Conservation (phyloP, 352 stramenopile species). For the Phytopythium oedochilum region DNA sequence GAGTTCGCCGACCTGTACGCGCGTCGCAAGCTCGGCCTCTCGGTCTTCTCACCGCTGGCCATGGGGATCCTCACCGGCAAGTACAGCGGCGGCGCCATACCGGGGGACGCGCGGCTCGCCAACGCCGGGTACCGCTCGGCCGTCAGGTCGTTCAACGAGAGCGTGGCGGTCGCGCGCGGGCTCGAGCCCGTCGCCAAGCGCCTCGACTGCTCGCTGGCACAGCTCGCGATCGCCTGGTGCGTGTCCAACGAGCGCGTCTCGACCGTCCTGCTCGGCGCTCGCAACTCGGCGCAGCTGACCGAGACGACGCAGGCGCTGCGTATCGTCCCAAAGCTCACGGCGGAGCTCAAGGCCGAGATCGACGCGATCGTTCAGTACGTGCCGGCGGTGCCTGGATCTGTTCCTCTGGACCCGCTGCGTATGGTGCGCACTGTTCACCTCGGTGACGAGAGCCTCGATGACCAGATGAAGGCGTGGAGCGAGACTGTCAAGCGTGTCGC, state of each 20-base stretch:
- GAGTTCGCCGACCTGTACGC: slow-evolving; percentile 41
- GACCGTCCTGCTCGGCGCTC: slow-evolving; percentile 49
- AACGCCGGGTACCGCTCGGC: slow-evolving; percentile 20
- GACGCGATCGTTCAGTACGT: slow-evolving; percentile 26
- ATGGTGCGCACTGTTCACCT: not conserved
- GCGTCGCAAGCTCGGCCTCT: slow-evolving; percentile 21
- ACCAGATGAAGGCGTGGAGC: not conserved
- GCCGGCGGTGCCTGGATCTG: not conserved
- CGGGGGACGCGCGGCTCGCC: slow-evolving; percentile 24
- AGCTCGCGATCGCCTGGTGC: slow-evolving; percentile 59
- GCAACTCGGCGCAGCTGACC: slow-evolving; percentile 30
- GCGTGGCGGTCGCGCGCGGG: slow-evolving; percentile 17
- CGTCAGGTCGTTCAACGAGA: slow-evolving; percentile 15
- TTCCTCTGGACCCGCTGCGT: not conserved
- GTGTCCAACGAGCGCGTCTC: slow-evolving; percentile 47
- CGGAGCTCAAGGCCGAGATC: slow-evolving; percentile 37
- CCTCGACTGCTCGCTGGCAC: slow-evolving; percentile 31
- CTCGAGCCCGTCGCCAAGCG: slow-evolving; percentile 30
- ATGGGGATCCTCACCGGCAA: slow-evolving; percentile 52
- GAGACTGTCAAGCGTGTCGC: slow-evolving; percentile 1
- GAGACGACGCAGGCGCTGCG: slow-evolving; percentile 47
- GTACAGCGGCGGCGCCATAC: slow-evolving; percentile 27
- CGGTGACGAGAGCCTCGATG: not conserved
- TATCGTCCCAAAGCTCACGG: slow-evolving; percentile 34
- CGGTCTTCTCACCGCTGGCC: slow-evolving; percentile 37